Percentiles rank a stretch among this genome's conserved stretches.
Evolutionary conservation across 371 early-diverging fungal genomes (phyloP).

Genomic region (Zychaea mexicana): DNA sequence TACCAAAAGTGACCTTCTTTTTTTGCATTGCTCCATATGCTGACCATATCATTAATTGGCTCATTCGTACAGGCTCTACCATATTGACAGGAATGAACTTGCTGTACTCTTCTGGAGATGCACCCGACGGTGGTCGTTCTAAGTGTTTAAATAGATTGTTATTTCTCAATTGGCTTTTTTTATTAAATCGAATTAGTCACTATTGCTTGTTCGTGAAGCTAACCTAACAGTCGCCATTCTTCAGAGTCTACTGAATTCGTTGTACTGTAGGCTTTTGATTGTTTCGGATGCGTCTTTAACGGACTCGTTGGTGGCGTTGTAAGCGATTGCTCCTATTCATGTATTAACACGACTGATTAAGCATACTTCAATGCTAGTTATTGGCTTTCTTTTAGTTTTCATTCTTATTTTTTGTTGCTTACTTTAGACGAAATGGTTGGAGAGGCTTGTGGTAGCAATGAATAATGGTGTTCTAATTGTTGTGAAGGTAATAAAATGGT

Average conservation of each 20-base stretch:
- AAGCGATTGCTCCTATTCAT: neutral
- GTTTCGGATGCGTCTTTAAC: neutral
- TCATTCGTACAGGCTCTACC: neutral
- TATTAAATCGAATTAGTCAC: neutral
- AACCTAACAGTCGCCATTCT: neutral
- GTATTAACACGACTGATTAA: too few species aligned
- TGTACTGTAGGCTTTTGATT: neutral
- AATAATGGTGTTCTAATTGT: too few species aligned
- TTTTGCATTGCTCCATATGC: neutral
- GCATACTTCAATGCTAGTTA: too few species aligned
- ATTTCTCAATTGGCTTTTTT: too few species aligned
- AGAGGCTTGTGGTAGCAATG: too few species aligned
- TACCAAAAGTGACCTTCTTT: neutral
- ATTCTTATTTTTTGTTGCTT: too few species aligned
- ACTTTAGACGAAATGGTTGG: too few species aligned
- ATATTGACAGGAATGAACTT: neutral
- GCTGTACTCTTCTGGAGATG: neutral
- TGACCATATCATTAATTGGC: neutral
- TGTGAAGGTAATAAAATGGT: neutral
- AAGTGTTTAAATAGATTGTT: too few species aligned
- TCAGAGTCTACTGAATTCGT: neutral
- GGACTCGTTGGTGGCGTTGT: neutral
- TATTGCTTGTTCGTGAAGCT: neutral
- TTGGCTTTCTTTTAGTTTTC: neutral
- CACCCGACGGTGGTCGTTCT: neutral